Percentiles rank a stretch among this genome's conserved stretches.
phyloP scores from a whole-genome alignment of 495 filamentous ascomycete genomes.

The Aspergillus biplanus region DNA sequence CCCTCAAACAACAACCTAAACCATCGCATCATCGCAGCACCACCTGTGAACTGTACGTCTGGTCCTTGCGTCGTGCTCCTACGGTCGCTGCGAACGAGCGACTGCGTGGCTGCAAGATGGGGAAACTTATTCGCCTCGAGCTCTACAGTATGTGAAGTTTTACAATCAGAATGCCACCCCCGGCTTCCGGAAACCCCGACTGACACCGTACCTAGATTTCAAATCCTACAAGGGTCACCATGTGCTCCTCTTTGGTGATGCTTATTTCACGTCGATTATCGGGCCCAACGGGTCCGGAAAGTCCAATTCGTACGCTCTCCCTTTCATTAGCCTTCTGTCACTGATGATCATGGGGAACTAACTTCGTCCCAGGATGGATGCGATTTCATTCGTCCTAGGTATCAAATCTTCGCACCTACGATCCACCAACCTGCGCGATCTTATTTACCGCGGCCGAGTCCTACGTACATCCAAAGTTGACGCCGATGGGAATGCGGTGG shows the following conservation, averaged over 20 bases:
- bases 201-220: constrained; percentile 68
- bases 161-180: constrained; percentile 1
- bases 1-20: constrained; percentile 15
- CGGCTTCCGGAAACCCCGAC: background rate
- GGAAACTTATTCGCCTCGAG: constrained; percentile 93
- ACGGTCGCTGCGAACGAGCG: constrained; percentile 37
- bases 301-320: constrained; percentile 88
- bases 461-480: constrained; percentile 89
- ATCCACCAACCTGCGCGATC: constrained; percentile 90
- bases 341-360: constrained; percentile 22
- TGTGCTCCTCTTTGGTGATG: constrained; percentile 91
- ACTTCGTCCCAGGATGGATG: constrained; percentile 78
- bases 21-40: constrained; percentile 20
- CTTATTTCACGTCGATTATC: constrained; percentile 98
- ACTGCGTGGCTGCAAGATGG: constrained; percentile 55
- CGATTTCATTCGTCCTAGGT: constrained; percentile 97
- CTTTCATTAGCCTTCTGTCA: background rate
- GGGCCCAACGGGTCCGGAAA: constrained; percentile 99
- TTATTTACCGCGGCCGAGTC: constrained; percentile 95
- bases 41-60: constrained; percentile 10
- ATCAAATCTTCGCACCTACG: constrained; percentile 98
- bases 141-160: constrained; percentile 73
- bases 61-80: constrained; percentile 17
- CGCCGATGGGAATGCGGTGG: constrained; percentile 74
- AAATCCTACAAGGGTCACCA: constrained; percentile 99